Evolutionary conservation across 345 rosid species (phyloP).

Genomic region (Diplotaxis tenuifolia): DNA sequence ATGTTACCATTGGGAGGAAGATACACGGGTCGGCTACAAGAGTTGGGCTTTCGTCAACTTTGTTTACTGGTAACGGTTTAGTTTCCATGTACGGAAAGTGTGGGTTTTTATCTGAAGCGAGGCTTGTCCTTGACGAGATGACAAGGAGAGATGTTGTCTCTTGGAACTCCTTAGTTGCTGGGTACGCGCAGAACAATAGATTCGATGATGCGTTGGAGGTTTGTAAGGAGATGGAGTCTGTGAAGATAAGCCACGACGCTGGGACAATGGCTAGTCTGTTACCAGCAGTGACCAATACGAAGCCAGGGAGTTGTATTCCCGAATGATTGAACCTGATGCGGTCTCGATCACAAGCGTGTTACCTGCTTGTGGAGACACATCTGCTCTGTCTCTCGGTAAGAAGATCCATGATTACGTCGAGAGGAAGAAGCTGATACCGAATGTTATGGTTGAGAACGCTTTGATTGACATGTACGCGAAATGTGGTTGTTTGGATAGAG

Average conservation of each 20-base stretch:
- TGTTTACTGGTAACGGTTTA: conserved; percentile 63
- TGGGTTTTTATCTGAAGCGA: conserved; percentile 53
- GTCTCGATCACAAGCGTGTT: conserved; percentile 60
- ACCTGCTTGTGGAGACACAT: conserved; percentile 77
- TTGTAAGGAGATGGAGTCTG: conserved; percentile 59
- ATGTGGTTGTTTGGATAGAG: conserved; percentile 58
- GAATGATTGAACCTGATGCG: conserved; percentile 63
- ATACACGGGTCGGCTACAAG: conserved; percentile 50
- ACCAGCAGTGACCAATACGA: conserved; percentile 70
- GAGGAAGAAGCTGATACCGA: conserved; percentile 54
- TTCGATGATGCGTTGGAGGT: conserved; percentile 65
- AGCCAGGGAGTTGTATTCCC: conserved; percentile 53
- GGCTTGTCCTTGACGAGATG: conserved; percentile 60
- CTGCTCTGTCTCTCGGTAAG: conserved; percentile 59
- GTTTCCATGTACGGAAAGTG: conserved; percentile 77
- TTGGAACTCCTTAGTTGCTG: conserved; percentile 76
- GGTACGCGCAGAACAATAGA: conserved; percentile 55
- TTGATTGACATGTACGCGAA: conserved; percentile 72
- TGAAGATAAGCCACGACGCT: conserved; percentile 49
- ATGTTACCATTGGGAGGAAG: conserved; percentile 53
- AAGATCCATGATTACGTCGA: conserved; percentile 45
- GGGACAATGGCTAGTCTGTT: conserved; percentile 73
- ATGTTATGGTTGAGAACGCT: conserved; percentile 69
- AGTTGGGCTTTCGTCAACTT: conserved; percentile 54
- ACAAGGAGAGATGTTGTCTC: conserved; percentile 60